Evolutionary conservation across 208 protist genomes (phyloP).

Genomic region (Leishmania tarentolae): DNA sequence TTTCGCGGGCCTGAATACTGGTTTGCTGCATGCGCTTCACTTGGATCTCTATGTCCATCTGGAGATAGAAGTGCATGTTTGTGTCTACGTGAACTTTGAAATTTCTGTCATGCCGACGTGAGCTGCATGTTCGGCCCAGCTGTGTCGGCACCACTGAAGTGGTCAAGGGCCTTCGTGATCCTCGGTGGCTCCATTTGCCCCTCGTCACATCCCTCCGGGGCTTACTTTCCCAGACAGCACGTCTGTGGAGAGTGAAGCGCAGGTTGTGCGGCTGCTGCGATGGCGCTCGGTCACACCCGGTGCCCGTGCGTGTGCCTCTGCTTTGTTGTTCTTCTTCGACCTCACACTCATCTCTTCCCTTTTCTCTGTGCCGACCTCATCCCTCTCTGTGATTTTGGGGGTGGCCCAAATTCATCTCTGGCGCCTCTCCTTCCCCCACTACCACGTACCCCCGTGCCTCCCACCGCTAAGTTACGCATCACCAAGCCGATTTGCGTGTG

Average conservation of each 20-base stretch:
- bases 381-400: background rate
- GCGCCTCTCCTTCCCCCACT: background rate
- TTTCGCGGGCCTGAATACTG: background rate
- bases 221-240: background rate
- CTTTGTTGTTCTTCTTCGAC: background rate
- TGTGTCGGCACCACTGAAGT: background rate
- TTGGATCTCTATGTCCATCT: background rate
- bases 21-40: background rate
- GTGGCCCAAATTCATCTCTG: background rate
- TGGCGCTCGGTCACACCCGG: background rate
- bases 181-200: background rate
- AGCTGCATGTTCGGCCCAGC: background rate
- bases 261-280: background rate
- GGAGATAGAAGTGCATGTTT: background rate
- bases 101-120: background rate
- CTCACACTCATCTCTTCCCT: background rate
- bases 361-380: background rate
- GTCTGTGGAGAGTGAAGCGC: background rate
- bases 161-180: background rate
- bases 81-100: background rate
- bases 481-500: background rate
- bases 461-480: background rate
- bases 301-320: background rate
- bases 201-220: background rate
- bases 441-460: background rate